A percentile compares a stretch with the other conserved stretches of the same genome.
Evolutionary conservation across 768 basidiomycete genomes (phyloP).

Genomic region (Tubosaeta sp.): DNA sequence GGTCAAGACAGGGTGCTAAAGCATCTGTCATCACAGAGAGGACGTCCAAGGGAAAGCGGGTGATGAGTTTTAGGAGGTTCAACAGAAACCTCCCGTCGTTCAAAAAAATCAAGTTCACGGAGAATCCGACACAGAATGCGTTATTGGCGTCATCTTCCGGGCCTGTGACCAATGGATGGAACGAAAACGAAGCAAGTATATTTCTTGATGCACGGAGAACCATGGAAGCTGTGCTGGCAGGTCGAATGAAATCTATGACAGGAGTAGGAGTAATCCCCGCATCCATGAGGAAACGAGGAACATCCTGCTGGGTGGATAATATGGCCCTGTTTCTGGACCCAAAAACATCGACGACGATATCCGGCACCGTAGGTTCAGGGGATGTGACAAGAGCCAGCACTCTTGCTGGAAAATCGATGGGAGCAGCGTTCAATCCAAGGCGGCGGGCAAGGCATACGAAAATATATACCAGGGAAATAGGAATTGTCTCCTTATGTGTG

Average conservation of each 20-base stretch:
- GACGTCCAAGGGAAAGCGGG: conserved; percentile 40
- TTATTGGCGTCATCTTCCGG: conserved; percentile 32
- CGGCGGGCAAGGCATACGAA: conserved; percentile 52
- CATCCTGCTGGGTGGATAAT: conserved; percentile 34
- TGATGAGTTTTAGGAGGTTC: conserved; percentile 31
- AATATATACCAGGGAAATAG: conserved; percentile 56
- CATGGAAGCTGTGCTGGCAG: conserved; percentile 34
- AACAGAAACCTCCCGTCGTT: conserved; percentile 30
- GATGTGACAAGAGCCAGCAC: conserved; percentile 51
- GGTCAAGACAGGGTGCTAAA: conserved; percentile 32
- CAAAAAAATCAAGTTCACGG: conserved; percentile 37
- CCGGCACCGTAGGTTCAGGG: conserved; percentile 30
- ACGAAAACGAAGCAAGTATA: conserved; percentile 32
- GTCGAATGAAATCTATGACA: conserved; percentile 22
- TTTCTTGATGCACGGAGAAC: conserved; percentile 38
- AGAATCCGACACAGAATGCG: conserved; percentile 34
- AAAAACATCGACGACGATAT: conserved; percentile 47
- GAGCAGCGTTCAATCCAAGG: conserved; percentile 47
- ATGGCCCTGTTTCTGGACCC: conserved; percentile 34
- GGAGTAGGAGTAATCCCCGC: conserved; percentile 21
- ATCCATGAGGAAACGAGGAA: conserved; percentile 29
- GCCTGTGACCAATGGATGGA: conserved; percentile 14
- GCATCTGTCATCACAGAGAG: conserved; percentile 37
- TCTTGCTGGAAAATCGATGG: conserved; percentile 51
- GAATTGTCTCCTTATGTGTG: conserved; percentile 47